These are phyloP conservation scores for Yamadazyma triangularis DNA, from an alignment of 1,139 yeast species.

Conservation along the genomic window DNA sequence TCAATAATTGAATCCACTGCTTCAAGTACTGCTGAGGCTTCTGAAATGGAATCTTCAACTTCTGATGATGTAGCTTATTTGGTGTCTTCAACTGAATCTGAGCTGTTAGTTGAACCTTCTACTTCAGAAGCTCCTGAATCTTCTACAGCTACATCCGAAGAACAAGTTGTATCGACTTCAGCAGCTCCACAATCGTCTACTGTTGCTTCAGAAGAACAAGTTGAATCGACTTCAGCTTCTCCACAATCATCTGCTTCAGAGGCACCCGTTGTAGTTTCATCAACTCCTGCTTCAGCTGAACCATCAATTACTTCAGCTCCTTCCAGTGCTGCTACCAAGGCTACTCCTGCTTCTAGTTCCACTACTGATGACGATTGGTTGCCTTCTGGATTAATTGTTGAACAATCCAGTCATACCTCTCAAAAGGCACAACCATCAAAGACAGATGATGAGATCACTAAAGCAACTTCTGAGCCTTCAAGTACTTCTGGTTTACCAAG, in stretches of 20 bases:
- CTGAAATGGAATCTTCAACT: slow-evolving; percentile 3
- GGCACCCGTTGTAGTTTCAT: slow-evolving; percentile 1
- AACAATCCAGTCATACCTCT: slow-evolving; percentile 15
- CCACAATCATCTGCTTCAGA: slow-evolving; percentile 3
- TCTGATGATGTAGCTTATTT: slow-evolving; percentile 1
- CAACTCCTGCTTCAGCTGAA: slow-evolving; percentile 1
- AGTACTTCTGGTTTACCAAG: slow-evolving; percentile 58
- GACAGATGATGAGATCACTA: slow-evolving; percentile 26
- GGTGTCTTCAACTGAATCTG: neutral
- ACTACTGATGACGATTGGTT: slow-evolving; percentile 39
- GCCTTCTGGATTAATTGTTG: slow-evolving; percentile 43
- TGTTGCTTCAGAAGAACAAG: slow-evolving; percentile 1
- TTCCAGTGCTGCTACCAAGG: slow-evolving; percentile 2
- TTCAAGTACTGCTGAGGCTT: slow-evolving; percentile 1
- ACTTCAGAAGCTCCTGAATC: slow-evolving; percentile 5
- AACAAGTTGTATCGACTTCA: no score
- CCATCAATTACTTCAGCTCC: slow-evolving; percentile 1
- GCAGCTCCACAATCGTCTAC: slow-evolving; percentile 7
- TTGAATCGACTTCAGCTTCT: slow-evolving; percentile 4
- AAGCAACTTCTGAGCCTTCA: slow-evolving; percentile 27
- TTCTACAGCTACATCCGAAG: slow-evolving; percentile 1
- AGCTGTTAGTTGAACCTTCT: neutral
- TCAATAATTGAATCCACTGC: slow-evolving; percentile 1
- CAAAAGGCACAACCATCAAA: slow-evolving; percentile 15
- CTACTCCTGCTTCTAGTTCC: slow-evolving; percentile 14